Evolutionary conservation across 805 yeast genomes (phyloP).

Genomic region (Candida taoyuanica): DNA sequence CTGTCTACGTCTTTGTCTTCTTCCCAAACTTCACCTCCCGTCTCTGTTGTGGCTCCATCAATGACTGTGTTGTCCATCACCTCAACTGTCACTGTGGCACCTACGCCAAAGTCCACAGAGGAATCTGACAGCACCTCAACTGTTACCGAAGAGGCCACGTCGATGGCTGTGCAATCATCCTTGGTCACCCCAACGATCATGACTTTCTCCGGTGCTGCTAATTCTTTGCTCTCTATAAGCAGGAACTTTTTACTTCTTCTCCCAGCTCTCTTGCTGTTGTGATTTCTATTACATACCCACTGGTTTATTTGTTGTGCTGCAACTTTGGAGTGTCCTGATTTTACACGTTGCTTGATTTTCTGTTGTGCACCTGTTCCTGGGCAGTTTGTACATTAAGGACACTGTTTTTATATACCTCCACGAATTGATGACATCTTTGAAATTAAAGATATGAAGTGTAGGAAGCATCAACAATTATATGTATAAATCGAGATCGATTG

Average conservation of each 20-base stretch:
- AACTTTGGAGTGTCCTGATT: neutral
- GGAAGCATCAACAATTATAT: too few relatives aligned
- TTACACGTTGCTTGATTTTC: neutral
- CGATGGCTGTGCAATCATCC: neutral
- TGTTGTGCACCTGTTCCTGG: neutral
- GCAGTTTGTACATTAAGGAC: neutral
- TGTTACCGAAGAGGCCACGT: neutral
- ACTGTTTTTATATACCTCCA: neutral
- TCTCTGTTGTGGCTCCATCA: slow-evolving; percentile 4
- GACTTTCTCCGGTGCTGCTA: slow-evolving; percentile 6
- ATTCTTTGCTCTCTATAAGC: neutral
- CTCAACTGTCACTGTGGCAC: neutral
- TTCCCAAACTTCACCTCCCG: neutral
- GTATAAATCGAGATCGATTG: neutral
- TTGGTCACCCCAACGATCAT: slow-evolving; percentile 4
- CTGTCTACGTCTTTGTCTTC: neutral
- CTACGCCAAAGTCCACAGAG: too few relatives aligned
- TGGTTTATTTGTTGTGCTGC: too few relatives aligned
- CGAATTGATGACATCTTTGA: slow-evolving; percentile 1
- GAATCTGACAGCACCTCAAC: too few relatives aligned
- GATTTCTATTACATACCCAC: too few relatives aligned
- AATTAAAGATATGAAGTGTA: too few relatives aligned
- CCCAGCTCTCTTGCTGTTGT: slow-evolving; percentile 8
- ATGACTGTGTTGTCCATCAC: neutral
- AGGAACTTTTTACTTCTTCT: slow-evolving; percentile 3